Evolutionary conservation across 2,329 filamentous ascomycete species (phyloP), one percentile per base, ranked within the genome.

Genomic region (Penicillium janthinellum): DNA sequence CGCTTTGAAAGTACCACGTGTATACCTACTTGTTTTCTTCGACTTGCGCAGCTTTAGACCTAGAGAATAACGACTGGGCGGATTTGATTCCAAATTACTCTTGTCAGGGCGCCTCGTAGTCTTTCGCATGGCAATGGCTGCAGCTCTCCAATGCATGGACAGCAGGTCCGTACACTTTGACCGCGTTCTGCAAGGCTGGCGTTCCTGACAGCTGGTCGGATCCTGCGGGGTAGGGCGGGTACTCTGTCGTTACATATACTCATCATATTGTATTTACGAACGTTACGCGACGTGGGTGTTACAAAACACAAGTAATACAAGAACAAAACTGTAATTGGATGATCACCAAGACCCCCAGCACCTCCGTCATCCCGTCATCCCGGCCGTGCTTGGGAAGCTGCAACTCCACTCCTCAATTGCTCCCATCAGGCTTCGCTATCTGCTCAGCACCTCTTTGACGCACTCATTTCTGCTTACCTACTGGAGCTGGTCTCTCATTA

Each of bases 141-240:
- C 15, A 39, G 35, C 10, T n/a, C 20, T 52, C 14, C 20, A 52
- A 22, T 22, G 11, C 6, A 35, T 38, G 31, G 8, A 31, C 31
- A 10, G 6, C 8, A 12, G 34, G 14, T 6, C 20, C 15, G 4
- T 22, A 14, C 11, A 20, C 42, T 22, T 14, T 14, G 28, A 39
- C 11, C n/a, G 10, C 5, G 14, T 44, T 35, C 49, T 53, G 56
- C 42, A 47, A 41, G n/a, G 35, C 37, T 48, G 55, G 20, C 11
- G 59, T 66, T 66, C 60, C 61, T 67, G 64, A 67, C 63, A 67
- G 59, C 54, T 64, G 61, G 60, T 67, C 61, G 61, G 59, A 66
- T 66, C 62, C 55, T 55, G 66, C 58, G 66, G 66, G 66, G 65
- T 55, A 3, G 17, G 49, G 28, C 44, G 20, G 22, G 49, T 59